These are phyloP conservation scores for Ambrosia hybrid DNA, from an alignment of 140 eudicot genomes.

Conservation along the genomic window DNA sequence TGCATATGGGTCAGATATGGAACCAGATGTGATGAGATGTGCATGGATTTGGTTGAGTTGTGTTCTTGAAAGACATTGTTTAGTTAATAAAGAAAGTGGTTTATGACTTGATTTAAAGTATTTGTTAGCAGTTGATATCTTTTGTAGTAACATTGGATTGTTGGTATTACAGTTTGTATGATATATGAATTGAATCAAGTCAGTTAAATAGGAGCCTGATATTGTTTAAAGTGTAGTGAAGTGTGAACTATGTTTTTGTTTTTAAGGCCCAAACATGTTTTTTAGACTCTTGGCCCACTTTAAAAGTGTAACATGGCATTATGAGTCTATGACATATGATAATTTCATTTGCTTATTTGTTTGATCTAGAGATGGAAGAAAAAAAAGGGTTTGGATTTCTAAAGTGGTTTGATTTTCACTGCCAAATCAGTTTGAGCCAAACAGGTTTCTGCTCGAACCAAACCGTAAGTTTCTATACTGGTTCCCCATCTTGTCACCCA, in stretches of 20 bases:
- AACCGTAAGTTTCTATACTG: too few species aligned
- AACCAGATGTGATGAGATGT: conserved; percentile 56
- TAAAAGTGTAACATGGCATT: neutral
- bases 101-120: conserved; percentile 50
- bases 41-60: conserved; percentile 71
- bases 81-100: conserved; percentile 46
- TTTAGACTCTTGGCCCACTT: neutral
- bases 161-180: too few species aligned
- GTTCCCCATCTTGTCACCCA: too few species aligned
- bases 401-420: too few species aligned
- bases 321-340: too few species aligned
- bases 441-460: too few species aligned
- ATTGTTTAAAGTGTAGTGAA: neutral
- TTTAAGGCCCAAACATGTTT: conserved; percentile 5
- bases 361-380: too few species aligned
- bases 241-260: neutral
- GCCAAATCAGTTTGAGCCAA: too few species aligned
- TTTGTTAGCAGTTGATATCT: conserved; percentile 23
- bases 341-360: too few species aligned
- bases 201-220: neutral
- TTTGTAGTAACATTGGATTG: too few species aligned
- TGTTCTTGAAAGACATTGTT: conserved; percentile 36
- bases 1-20: conserved; percentile 57
- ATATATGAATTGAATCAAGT: too few species aligned
- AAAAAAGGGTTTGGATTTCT: too few species aligned